Evolutionary conservation across 2,329 filamentous ascomycete genomes (phyloP), one percentile per base, ranked within the genome.

Genomic region (Cercospora sp.): DNA sequence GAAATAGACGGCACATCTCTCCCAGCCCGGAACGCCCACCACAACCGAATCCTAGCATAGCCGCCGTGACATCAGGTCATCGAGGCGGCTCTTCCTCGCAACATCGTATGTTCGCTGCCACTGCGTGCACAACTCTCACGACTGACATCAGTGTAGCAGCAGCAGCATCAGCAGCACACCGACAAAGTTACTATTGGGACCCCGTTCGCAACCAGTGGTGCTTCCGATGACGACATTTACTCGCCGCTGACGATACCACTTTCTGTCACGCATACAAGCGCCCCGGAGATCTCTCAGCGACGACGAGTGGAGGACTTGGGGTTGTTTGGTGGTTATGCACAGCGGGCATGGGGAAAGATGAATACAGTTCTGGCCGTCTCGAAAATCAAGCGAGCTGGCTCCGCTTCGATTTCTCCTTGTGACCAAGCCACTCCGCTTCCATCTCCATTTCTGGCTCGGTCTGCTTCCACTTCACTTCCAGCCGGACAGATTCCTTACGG

Each of bases 161-260:
- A n/a, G 16, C 55, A n/a, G 55, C 66, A 20, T 57, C 55, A 26
- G 58, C 20, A 31, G 20, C 60, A 16, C 51, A 65, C 36, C 71
- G 71, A 31, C 68, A 72, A 40, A 73, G 68, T 53, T 71, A 73
- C 28, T 77, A 77, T 64, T 78, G 76, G 75, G 75, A 78, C 68
- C 76, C 76, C 8, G 75, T 78, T 8, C 73, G 73, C 16, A 72
- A 73, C 63, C 67, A 70, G 36, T 75, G 69, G 68, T 68, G 66
- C 40, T 59, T 64, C 60, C 68, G 69, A 68, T 72, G 69, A 68
- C 55, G 55, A n/a, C n/a, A 33, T 10, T 33, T 36, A 3, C 48
- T 28, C 23, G 48, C 48, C 48, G 12, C 48, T 26, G 23, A 55
- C 23, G 23, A 55, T 26, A 18, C 48, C 48, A 16, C n/a, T n/a